Evolutionary conservation across 2,329 filamentous ascomycete genomes (phyloP).

Genomic region (Exutisphaerella laricina): DNA sequence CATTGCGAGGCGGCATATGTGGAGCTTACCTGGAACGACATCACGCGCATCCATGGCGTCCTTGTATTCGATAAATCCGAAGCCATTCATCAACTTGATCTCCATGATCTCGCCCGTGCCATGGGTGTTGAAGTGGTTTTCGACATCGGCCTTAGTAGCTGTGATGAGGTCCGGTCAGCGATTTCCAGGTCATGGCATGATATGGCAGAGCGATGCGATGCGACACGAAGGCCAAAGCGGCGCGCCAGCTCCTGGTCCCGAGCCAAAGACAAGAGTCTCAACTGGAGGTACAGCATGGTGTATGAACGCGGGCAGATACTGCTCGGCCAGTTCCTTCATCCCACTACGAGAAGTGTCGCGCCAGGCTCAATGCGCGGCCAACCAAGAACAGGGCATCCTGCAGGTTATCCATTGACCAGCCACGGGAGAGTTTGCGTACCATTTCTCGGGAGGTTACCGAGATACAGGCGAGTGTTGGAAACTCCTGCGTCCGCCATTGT

Average conservation of each 20-base stretch:
- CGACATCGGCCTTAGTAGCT: conserved; percentile 97
- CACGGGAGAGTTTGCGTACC: conserved; percentile 56
- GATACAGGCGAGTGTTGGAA: conserved; percentile 11
- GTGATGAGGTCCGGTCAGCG: conserved; percentile 46
- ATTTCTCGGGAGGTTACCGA: conserved; percentile 84
- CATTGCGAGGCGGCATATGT: conserved; percentile 10
- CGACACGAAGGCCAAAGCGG: conserved; percentile 12
- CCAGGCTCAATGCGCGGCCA: conserved; percentile 15
- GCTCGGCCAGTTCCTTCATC: conserved; percentile 19
- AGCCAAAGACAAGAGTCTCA: conserved; percentile 11
- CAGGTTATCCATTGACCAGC: conserved; percentile 23
- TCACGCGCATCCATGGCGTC: conserved; percentile 97
- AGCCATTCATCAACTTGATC: conserved; percentile 99
- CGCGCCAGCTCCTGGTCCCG: conserved; percentile 29
- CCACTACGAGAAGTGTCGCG: conserved; percentile 14
- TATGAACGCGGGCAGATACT: conserved; percentile 10
- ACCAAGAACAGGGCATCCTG: conserved; percentile 21
- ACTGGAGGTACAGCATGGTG: conserved; percentile 2
- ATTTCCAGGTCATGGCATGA: conserved; percentile 26
- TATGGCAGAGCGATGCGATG: conserved; percentile 3
- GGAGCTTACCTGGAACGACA: conserved; percentile 82
- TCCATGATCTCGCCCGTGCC: conserved; percentile 96
- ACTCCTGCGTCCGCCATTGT: conserved; percentile 6
- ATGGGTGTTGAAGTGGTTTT: conserved; percentile 91
- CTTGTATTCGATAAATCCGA: conserved; percentile 99